These are phyloP conservation scores for Phytophthora pinifolia DNA, from an alignment of 352 stramenopile genomes.

Conservation along the genomic window DNA sequence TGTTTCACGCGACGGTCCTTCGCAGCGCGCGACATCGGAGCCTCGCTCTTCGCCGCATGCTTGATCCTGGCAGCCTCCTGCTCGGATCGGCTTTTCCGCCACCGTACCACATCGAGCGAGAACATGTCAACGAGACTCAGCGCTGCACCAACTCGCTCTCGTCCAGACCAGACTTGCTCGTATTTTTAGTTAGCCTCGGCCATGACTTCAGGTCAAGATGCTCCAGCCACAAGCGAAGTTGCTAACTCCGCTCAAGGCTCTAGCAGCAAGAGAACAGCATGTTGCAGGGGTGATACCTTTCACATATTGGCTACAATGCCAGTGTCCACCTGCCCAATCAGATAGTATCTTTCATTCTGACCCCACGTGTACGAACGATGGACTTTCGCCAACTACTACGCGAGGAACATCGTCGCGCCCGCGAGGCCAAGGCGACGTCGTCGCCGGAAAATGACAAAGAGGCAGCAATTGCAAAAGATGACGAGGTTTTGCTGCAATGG, in stretches of 20 bases:
- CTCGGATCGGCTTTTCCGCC: slow-evolving; percentile 43
- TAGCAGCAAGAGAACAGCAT: no score
- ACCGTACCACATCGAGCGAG: slow-evolving; percentile 58
- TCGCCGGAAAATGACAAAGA: neutral
- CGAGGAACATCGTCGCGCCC: slow-evolving; percentile 49
- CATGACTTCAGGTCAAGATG: neutral
- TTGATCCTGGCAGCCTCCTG: slow-evolving; percentile 36
- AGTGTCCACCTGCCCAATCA: slow-evolving; percentile 6
- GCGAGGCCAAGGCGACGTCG: slow-evolving; percentile 7
- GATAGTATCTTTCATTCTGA: slow-evolving; percentile 2
- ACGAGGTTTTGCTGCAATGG: slow-evolving; percentile 5
- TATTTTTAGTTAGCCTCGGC: slow-evolving; percentile 18
- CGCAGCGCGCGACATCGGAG: slow-evolving; percentile 22
- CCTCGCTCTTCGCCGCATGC: slow-evolving; percentile 22
- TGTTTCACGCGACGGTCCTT: slow-evolving; percentile 44
- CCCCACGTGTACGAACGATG: slow-evolving; percentile 36
- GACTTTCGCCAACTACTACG: slow-evolving; percentile 54
- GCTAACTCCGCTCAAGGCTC: no score
- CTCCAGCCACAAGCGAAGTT: no score
- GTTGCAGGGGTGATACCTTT: no score
- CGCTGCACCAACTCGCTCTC: slow-evolving; percentile 7
- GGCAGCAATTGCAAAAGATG: neutral
- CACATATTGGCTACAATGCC: slow-evolving; percentile 12
- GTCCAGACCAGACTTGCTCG: neutral
- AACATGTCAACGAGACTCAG: slow-evolving; percentile 38